Base-by-base conservation (phyloP, 306 rosid species). In the Crotalaria pallida region DNA sequence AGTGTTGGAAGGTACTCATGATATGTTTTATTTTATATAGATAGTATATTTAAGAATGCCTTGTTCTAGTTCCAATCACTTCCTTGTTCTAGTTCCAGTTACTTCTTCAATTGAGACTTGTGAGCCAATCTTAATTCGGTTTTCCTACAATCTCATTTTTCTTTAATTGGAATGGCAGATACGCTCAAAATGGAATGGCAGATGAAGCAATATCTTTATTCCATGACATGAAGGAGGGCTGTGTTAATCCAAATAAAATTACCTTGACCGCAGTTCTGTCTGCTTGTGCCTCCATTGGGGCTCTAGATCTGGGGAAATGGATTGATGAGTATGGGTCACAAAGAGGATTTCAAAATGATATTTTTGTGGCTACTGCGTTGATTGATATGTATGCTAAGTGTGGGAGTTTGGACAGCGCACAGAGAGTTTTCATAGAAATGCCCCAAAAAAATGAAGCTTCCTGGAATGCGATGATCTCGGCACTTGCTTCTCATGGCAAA, bases 401-500 rank as follows among this genome's bases (percentile, higher is more conserved):
- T 61, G 98, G 98, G 47, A 88, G 84, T 83, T 78, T 93, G 79
- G 92, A 81, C 19, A 78, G 81, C 71, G 98, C 98, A 27, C 74
- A 67, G 64, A 67, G 88, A 81, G 84, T 93, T 59, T 93, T 90
- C 74, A 74, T 85, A 33, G 74, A 73, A 34, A 88, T 93, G 92
- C 94, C 96, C 57, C 82, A 4, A 17, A 93, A 88, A 78, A 90
- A 90, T 64, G 96, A 93, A 75, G 97, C 84, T 59, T 87, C 98
- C 16, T 93, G 98, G 98, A 93, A 90, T 75, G 94, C 94, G 58
- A 90, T 90, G 94, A 93, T 93, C 58, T 87, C 98, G 78, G 97
- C 96, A 7, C 90, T 90, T 82, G 98, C 97, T 76, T 88, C 86
- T 80, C 96, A 93, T 73, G 98, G 97, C 11, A 79, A 78, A 80